Evolutionary conservation across 2,329 filamentous ascomycete genomes (phyloP).

Genomic region (Dactylellina parvicollis): DNA sequence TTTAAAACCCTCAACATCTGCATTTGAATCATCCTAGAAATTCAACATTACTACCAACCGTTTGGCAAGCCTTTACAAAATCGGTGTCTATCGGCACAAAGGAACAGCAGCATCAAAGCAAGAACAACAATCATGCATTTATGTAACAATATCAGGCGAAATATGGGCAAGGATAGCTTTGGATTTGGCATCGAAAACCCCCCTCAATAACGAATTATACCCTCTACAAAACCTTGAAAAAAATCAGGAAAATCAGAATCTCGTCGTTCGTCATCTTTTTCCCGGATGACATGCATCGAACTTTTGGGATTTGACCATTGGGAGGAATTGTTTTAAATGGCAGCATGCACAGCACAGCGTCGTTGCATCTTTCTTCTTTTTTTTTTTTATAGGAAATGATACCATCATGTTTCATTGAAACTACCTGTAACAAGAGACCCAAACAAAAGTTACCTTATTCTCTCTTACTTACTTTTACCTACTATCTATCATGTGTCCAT

Average conservation of each 20-base stretch:
- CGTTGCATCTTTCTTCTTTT: conserved; percentile 22
- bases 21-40: conserved; percentile 18
- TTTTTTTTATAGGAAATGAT: conserved; percentile 49
- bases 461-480: conserved; percentile 6
- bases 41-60: conserved; percentile 48
- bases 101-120: conserved; percentile 15
- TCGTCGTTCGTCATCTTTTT: conserved; percentile 10
- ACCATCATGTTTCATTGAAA: conserved; percentile 53
- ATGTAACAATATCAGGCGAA: conserved; percentile 32
- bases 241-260: conserved; percentile 50
- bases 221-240: conserved; percentile 38
- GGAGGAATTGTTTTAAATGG: conserved; percentile 38
- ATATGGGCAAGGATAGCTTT: conserved; percentile 23
- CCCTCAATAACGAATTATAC: conserved; percentile 29
- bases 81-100: conserved; percentile 20
- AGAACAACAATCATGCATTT: conserved; percentile 16
- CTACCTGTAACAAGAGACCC: conserved; percentile 51
- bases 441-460: conserved; percentile 51
- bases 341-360: conserved; percentile 46
- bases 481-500: conserved; percentile 21
- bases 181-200: conserved; percentile 10
- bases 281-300: conserved; percentile 13
- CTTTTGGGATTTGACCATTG: conserved; percentile 28
- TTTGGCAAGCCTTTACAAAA: conserved; percentile 1
- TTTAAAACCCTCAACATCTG: neutral